Base-by-base conservation (phyloP, 2,329 filamentous ascomycete genomes). In the Apiospora marii region DNA sequence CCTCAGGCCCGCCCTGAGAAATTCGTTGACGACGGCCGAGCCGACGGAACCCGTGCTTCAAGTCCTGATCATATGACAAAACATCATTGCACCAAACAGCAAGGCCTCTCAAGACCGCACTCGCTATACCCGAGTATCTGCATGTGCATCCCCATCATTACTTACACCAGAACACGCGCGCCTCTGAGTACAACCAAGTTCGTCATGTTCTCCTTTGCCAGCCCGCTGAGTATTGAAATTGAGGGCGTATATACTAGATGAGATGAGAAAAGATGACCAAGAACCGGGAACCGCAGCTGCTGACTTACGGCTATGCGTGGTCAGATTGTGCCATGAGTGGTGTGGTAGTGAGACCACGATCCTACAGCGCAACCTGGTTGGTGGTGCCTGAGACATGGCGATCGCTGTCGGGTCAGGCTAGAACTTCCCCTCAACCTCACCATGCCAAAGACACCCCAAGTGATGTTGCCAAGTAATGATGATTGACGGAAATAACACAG, bases 41-140 rank as follows among this genome's bases (percentile, higher is more conserved):
- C 53, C 53, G 53, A 61, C 53, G 19, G 53, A 61, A 34, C 30
- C 53, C 16, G 53, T 61, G 53, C 53, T 61, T 34, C 27, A 27
- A 22, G 53, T 61, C 53, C 53, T 61, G 27, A 3, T 19, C 5
- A 37, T 61, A 4, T 22, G 8, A n/a, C 46, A 12, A 34, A 8
- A 61, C 14, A 14, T 10, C 4, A 14, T 34, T 34, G 19, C 10
- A 10, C 10, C 14, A 5, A 19, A 37, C 53, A 51, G 49, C 12
- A 51, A 12, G 10, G 4, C 1, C 22, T 4, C 7, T 24, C 7
- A 10, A 10, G 8, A 49, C 44, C 44, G 14, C 14, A 19, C 6
- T 16, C 44, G 44, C 14, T 22, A 22, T n/a, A 19, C 8, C 7
- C 19, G 1, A 3, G 2, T 4, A n/a, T 10, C n/a, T n/a, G 46